phyloP scores from a whole-genome alignment of 495 filamentous ascomycete species.

The Penicillium macrosclerotiorum region DNA sequence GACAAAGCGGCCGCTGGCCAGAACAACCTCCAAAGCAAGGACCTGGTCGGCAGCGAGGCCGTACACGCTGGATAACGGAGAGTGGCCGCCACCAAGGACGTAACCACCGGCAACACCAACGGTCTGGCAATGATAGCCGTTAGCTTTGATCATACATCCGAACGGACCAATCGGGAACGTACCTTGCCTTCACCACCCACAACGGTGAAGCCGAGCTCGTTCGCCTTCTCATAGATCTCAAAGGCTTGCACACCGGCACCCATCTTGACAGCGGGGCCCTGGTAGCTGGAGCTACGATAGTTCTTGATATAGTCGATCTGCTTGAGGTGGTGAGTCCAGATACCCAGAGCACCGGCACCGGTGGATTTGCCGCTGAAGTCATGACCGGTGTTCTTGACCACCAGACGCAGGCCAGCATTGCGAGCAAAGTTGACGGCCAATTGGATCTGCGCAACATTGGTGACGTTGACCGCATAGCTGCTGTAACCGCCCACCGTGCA shows the following conservation, averaged over 20 bases:
- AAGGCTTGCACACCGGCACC: constrained; percentile 55
- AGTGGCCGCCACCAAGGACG: constrained; percentile 45
- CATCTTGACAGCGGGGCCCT: constrained; percentile 52
- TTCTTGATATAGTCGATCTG: constrained; percentile 33
- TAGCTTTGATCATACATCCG: neutral
- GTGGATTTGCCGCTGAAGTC: constrained; percentile 60
- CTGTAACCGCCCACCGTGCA: constrained; percentile 60
- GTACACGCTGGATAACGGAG: constrained; percentile 47
- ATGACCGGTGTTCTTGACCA: constrained; percentile 72
- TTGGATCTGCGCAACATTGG: constrained; percentile 52
- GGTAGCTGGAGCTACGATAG: constrained; percentile 36
- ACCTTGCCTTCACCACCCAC: constrained; percentile 54
- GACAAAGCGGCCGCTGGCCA: constrained; percentile 50
- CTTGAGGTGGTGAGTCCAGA: constrained; percentile 64
- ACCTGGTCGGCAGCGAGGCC: constrained; percentile 55
- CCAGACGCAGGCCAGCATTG: constrained; percentile 54
- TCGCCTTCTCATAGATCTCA: constrained; percentile 49
- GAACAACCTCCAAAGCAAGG: constrained; percentile 51
- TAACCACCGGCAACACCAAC: constrained; percentile 45
- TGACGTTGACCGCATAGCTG: constrained; percentile 58
- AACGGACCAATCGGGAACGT: too few species aligned
- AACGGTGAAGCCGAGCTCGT: constrained; percentile 45
- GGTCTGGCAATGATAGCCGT: too few species aligned
- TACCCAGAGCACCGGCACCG: constrained; percentile 51
- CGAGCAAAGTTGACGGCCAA: constrained; percentile 61